These are phyloP conservation scores for Amylocystis lapponica DNA, from an alignment of 768 basidiomycete species.

Conservation along the genomic window DNA sequence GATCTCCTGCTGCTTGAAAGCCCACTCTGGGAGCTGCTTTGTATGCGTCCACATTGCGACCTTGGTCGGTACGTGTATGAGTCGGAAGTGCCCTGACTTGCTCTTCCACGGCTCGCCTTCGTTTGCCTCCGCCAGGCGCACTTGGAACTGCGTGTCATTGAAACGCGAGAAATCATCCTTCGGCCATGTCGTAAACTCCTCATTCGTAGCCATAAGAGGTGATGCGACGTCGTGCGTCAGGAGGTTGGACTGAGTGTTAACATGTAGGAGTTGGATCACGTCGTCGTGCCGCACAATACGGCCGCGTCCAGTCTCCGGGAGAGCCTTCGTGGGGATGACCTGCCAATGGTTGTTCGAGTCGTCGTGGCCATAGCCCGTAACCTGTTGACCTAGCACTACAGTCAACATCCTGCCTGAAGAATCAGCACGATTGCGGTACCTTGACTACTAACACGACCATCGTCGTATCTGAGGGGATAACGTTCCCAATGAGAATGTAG, in stretches of 20 bases:
- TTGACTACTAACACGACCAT: constrained; percentile 92
- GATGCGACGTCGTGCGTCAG: constrained; percentile 98
- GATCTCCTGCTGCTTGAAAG: constrained; percentile 93
- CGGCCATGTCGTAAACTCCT: constrained; percentile 93
- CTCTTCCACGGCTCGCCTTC: constrained; percentile 87
- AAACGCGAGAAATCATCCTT: constrained; percentile 71
- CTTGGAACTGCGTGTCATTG: constrained; percentile 86
- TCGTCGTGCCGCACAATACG: constrained; percentile 90
- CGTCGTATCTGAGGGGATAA: constrained; percentile 92
- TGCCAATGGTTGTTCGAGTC: constrained; percentile 97
- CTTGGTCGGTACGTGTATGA: constrained; percentile 83
- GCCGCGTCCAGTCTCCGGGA: constrained; percentile 91
- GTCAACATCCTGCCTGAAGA: not conserved
- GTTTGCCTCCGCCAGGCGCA: constrained; percentile 66
- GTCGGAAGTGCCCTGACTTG: constrained; percentile 88
- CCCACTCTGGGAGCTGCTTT: constrained; percentile 91
- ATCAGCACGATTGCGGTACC: constrained; percentile 37
- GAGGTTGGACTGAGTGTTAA: constrained; percentile 75
- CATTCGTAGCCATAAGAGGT: constrained; percentile 94
- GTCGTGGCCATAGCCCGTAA: constrained; percentile 91
- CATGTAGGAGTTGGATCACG: constrained; percentile 82
- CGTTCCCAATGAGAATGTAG: constrained; percentile 88
- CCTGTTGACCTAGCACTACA: constrained; percentile 70
- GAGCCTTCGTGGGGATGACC: constrained; percentile 88
- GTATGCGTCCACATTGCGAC: constrained; percentile 93